Evolutionary conservation across 805 yeast genomes (phyloP).

Genomic region (Ascoidea asiatica): DNA sequence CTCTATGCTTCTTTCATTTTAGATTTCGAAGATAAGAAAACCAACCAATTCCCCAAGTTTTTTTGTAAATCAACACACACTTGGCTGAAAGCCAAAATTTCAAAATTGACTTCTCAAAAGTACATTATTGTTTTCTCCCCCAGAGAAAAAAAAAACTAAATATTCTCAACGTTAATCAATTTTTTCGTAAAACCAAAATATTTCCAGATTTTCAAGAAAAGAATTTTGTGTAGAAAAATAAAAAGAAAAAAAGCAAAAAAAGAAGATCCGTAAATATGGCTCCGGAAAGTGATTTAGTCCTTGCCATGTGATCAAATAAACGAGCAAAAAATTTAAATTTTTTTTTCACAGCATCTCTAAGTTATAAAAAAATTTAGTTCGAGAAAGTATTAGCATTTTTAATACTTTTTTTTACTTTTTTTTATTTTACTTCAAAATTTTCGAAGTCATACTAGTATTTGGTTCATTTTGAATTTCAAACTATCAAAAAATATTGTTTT

Average conservation of each 20-base stretch:
- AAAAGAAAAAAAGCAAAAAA: background rate
- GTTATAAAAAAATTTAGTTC: background rate
- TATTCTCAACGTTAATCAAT: background rate
- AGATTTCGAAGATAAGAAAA: background rate
- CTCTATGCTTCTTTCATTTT: background rate
- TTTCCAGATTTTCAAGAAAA: too few species aligned
- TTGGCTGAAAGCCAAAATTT: too few species aligned
- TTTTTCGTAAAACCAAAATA: background rate
- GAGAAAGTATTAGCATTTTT: background rate
- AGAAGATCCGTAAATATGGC: background rate
- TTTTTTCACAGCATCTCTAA: too few species aligned
- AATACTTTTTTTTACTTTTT: background rate
- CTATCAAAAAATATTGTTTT: too few species aligned
- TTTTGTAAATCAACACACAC: background rate
- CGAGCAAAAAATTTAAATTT: too few species aligned
- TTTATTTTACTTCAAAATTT: too few species aligned
- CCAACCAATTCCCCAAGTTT: background rate
- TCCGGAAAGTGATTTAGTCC: background rate
- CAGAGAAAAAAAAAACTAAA: background rate
- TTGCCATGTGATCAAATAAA: background rate
- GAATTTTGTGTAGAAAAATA: background rate
- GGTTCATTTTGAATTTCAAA: background rate
- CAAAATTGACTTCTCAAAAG: too few species aligned
- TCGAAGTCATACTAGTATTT: too few species aligned
- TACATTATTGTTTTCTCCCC: background rate